Base-by-base conservation (phyloP, 371 early-diverging fungal species). In the Mortierella sp. region DNA sequence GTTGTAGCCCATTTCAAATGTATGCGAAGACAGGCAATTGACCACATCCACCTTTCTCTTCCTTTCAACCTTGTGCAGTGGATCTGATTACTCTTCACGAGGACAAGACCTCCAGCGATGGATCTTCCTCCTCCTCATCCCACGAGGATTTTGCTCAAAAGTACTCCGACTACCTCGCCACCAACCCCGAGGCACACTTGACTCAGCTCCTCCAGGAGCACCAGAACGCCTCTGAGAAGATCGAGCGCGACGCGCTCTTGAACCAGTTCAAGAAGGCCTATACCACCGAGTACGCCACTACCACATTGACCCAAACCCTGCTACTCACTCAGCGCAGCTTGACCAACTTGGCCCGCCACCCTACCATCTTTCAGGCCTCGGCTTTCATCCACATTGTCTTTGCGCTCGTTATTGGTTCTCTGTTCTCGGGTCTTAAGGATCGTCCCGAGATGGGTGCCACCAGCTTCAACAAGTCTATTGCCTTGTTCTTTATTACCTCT, bases 391-490 rank as follows among this genome's bases (percentile, higher is more conserved):
- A 85, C 52, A 77, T 85, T 68, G 75, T 85, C 73, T 85, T 85
- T 72, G 85, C 85, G 0, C 54, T 85, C 45, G 85, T 85, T 31
- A 50, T 85, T 38, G 85, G 85, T 48, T 85, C 85, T 0, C n/a
- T 85, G 77, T 85, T 85, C 75, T 85, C 85, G 31, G 85, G 85
- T n/a, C 73, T 85, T 47, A 79, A 80, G 80, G 85, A 82, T 19
- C 75, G 85, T 3, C 77, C 82, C 6, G 82, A 77, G 72, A 82
- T 79, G 85, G 82, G 85, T 11, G 58, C 55, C 0, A 82, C 75
- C 16, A 82, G 85, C 75, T 85, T 85, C 73, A 85, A 85, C 82
- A 85, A 74, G 72, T 85, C 85, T 10, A 85, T 85, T 77, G 70
- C 79, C 19, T 31, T 85, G 72, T 85, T 85, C 75, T 85, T 85